These are phyloP conservation scores for Echinochloa phyllopogon DNA, from an alignment of 176 grass and related monocot species.

Conservation along the genomic window DNA sequence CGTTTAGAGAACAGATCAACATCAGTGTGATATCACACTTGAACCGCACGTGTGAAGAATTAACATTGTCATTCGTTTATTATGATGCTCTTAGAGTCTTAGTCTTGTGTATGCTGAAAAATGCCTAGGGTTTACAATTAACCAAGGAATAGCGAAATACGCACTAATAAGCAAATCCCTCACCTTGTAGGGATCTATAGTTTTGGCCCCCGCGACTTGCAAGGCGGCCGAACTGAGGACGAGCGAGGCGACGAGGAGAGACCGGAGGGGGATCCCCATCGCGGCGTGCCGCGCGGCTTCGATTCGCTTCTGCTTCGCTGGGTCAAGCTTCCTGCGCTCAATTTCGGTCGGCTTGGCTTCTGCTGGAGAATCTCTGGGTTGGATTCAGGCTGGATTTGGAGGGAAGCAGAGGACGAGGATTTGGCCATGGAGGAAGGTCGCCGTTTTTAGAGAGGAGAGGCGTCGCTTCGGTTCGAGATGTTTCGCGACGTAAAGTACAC, in stretches of 20 bases:
- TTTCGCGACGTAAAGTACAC: constrained; percentile 49
- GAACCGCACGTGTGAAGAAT: neutral
- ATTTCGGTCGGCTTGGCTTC: constrained; percentile 15
- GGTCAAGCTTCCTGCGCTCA: neutral
- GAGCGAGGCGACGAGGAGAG: constrained; percentile 54
- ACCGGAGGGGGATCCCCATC: constrained; percentile 30
- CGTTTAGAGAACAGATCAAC: neutral
- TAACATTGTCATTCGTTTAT: neutral
- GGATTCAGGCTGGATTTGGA: constrained; percentile 16
- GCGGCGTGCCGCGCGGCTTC: constrained; percentile 1
- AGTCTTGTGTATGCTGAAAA: neutral
- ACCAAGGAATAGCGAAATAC: neutral
- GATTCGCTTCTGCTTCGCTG: neutral
- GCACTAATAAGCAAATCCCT: neutral
- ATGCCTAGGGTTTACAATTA: neutral
- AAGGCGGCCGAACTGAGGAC: constrained; percentile 50
- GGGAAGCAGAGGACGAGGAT: constrained; percentile 23
- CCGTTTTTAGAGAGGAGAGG: constrained; percentile 29
- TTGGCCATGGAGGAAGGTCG: neutral
- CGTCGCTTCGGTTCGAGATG: constrained; percentile 50
- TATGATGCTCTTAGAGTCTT: neutral
- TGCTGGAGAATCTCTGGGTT: constrained; percentile 16
- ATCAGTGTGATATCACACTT: neutral
- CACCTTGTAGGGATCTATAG: constrained; percentile 85
- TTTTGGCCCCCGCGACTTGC: constrained; percentile 50